phyloP scores from a whole-genome alignment of 495 filamentous ascomycete genomes.

The Penicillium psychrofluorescens region DNA sequence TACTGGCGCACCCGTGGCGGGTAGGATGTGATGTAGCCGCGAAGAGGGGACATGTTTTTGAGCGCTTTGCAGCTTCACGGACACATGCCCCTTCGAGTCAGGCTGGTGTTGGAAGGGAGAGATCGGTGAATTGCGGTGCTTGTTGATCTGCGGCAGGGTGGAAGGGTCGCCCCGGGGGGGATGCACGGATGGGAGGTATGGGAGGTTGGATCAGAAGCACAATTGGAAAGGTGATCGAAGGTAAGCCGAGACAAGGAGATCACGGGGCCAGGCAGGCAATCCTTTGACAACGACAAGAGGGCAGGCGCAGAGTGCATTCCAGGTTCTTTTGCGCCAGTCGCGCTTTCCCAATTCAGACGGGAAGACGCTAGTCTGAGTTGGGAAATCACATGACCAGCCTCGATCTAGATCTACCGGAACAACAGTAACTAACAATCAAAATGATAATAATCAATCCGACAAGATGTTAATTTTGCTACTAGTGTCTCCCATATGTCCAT shows the following conservation, averaged over 20 bases:
- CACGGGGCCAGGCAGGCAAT: background rate
- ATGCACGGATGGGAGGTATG: background rate
- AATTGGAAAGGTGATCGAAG: background rate
- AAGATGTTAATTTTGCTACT: background rate
- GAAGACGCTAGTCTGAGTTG: slow-evolving; percentile 21
- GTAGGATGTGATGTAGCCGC: slow-evolving; percentile 87
- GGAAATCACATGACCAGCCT: slow-evolving; percentile 12
- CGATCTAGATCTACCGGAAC: background rate
- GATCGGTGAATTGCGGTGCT: slow-evolving; percentile 3
- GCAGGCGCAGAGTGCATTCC: background rate
- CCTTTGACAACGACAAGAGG: too few species aligned
- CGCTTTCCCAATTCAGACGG: slow-evolving; percentile 24
- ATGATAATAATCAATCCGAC: too few species aligned
- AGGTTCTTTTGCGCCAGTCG: slow-evolving; percentile 27
- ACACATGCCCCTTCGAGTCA: slow-evolving; percentile 34
- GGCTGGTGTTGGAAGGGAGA: background rate
- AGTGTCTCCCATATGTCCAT: slow-evolving; percentile 3
- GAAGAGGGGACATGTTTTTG: slow-evolving; percentile 54
- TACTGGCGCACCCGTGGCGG: slow-evolving; percentile 86
- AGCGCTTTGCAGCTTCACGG: slow-evolving; percentile 26
- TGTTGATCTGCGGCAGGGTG: slow-evolving; percentile 8
- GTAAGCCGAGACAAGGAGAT: background rate
- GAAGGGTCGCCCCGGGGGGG: slow-evolving; percentile 7
- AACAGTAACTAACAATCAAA: too few species aligned
- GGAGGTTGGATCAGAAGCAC: too few species aligned